Percentiles rank a stretch among this genome's conserved stretches.
These are phyloP conservation scores for Tuber magnatum DNA, from an alignment of 495 filamentous ascomycete species.

Conservation along the genomic window DNA sequence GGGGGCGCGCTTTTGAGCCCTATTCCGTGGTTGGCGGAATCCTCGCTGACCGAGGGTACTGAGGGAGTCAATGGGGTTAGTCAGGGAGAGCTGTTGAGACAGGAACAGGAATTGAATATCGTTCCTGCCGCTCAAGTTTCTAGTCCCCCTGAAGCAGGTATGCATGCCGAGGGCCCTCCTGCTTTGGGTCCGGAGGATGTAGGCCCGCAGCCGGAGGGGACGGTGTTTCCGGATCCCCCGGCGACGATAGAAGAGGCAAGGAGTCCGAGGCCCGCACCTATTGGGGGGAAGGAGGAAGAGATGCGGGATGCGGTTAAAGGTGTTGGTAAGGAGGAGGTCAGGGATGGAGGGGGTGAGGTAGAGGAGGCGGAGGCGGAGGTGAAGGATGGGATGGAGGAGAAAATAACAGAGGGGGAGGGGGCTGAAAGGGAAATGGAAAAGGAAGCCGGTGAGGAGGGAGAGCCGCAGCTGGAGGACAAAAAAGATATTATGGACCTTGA, in stretches of 20 bases:
- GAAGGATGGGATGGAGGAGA: background rate
- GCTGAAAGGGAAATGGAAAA: background rate
- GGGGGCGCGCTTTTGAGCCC: conserved; percentile 89
- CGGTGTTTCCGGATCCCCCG: conserved; percentile 34
- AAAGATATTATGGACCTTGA: conserved; percentile 23
- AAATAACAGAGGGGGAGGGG: background rate
- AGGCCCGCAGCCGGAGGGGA: conserved; percentile 59
- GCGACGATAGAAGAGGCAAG: conserved; percentile 32
- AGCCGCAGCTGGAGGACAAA: conserved; percentile 13
- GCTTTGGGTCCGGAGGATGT: conserved; percentile 79
- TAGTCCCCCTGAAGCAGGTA: conserved; percentile 40
- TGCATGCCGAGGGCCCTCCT: conserved; percentile 72
- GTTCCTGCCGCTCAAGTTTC: conserved; percentile 50
- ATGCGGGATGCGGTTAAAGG: conserved; percentile 44
- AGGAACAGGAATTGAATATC: conserved; percentile 68
- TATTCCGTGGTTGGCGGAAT: conserved; percentile 70
- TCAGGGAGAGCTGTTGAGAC: conserved; percentile 69
- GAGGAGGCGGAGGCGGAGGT: conserved; percentile 19
- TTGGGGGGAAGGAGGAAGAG: conserved; percentile 46
- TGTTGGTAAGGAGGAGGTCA: conserved; percentile 41
- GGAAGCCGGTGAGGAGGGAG: background rate
- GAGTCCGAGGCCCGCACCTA: conserved; percentile 37
- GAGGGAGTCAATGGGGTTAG: conserved; percentile 50
- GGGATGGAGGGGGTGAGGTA: conserved; percentile 27
- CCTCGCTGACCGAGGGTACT: conserved; percentile 37